A percentile compares a stretch with the other conserved stretches of the same genome.
Evolutionary conservation across 2,329 filamentous ascomycete species (phyloP).

Genomic region (Exophiala sp.): DNA sequence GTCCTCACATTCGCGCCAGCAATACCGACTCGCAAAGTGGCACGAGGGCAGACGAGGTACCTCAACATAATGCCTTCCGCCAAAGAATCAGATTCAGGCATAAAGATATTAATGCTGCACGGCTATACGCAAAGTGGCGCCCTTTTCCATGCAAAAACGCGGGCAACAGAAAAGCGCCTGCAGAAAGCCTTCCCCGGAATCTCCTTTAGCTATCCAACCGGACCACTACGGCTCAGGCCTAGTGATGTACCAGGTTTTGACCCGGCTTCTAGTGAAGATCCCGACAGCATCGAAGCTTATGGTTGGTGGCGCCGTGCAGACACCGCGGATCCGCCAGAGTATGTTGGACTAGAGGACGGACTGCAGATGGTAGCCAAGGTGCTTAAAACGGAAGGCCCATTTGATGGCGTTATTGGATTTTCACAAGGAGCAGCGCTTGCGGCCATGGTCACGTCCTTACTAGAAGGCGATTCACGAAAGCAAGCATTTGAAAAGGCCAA

Average conservation of each 20-base stretch:
- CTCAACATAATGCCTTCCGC: constrained; percentile 18
- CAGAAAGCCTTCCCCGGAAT: constrained; percentile 66
- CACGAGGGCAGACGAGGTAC: neutral
- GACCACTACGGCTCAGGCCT: constrained; percentile 59
- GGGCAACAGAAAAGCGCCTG: constrained; percentile 77
- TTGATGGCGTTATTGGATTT: constrained; percentile 79
- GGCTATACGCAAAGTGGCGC: constrained; percentile 88
- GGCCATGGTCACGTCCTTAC: constrained; percentile 66
- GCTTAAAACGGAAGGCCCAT: constrained; percentile 61
- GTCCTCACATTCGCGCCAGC: neutral
- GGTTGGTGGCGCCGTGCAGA: constrained; percentile 73
- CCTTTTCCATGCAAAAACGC: constrained; percentile 82
- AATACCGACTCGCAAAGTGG: neutral
- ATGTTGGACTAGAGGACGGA: constrained; percentile 67
- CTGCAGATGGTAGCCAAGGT: constrained; percentile 60
- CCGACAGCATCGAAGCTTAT: constrained; percentile 63
- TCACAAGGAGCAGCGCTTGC: constrained; percentile 74
- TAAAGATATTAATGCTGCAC: constrained; percentile 74
- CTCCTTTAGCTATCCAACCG: constrained; percentile 66
- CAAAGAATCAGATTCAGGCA: constrained; percentile 4
- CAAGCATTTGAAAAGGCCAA: constrained; percentile 35
- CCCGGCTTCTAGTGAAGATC: constrained; percentile 42
- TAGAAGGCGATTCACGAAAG: constrained; percentile 56
- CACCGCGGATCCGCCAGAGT: constrained; percentile 61
- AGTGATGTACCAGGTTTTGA: constrained; percentile 68